phyloP scores from a whole-genome alignment of 2,329 filamentous ascomycete species.

The Aquanectria penicillioides region DNA sequence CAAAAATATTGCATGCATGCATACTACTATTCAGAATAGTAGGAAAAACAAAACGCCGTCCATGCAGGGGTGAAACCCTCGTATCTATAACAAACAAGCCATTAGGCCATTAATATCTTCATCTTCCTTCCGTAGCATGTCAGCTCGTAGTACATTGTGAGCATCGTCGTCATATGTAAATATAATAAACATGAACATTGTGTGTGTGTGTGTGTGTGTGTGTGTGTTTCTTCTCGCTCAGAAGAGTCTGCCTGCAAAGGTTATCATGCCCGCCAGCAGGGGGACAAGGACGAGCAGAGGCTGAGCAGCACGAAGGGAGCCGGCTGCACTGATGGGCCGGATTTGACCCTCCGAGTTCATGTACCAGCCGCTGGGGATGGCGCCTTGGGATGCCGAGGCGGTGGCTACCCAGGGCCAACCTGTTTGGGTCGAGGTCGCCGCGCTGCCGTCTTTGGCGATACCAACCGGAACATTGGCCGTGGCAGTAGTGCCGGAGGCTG shows the following conservation, averaged over 20 bases:
- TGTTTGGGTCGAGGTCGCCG: conserved; percentile 64
- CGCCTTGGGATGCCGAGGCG: conserved; percentile 61
- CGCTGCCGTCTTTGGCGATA: conserved; percentile 66
- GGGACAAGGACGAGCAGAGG: conserved; percentile 38
- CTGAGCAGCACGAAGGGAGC: conserved; percentile 30
- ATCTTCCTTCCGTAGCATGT: background rate
- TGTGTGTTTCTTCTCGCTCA: no score
- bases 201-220: background rate
- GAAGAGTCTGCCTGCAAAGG: conserved; percentile 37
- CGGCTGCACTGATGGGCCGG: conserved; percentile 67
- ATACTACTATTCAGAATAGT: background rate
- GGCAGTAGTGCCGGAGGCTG: conserved; percentile 71
- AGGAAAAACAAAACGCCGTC: background rate
- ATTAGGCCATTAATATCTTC: background rate
- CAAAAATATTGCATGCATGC: no score
- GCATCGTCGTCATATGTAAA: no score
- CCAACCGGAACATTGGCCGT: conserved; percentile 74
- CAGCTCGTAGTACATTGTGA: no score
- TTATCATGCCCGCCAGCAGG: conserved; percentile 39
- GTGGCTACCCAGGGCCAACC: conserved; percentile 75
- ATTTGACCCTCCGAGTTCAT: conserved; percentile 84
- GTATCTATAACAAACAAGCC: background rate
- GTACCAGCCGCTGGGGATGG: conserved; percentile 82
- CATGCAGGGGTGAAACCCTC: conserved; percentile 3
- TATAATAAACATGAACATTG: no score